These are phyloP conservation scores for Picea abies DNA, from an alignment of 83 land plant species.

Conservation along the genomic window DNA sequence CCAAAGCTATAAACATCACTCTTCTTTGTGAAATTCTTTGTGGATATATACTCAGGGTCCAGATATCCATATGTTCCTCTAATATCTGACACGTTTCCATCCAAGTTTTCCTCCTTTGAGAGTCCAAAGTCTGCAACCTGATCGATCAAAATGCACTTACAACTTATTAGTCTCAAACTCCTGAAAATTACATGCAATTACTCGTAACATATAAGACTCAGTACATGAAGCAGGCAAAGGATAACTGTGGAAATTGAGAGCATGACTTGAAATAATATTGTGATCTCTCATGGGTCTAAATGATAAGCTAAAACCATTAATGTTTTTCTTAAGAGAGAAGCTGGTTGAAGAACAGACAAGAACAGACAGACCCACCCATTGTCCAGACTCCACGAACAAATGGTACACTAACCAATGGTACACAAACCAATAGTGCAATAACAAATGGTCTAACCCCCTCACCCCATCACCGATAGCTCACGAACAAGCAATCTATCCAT, in stretches of 20 bases:
- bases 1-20: conserved; percentile 99
- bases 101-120: conserved; percentile 75
- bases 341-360: background rate
- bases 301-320: background rate
- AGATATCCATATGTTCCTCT: conserved; percentile 95
- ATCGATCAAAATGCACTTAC: background rate
- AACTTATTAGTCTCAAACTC: background rate
- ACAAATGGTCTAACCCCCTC: too few species aligned
- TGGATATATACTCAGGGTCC: conserved; percentile 91
- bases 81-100: conserved; percentile 54
- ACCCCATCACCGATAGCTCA: too few species aligned
- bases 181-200: background rate
- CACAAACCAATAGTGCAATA: too few species aligned
- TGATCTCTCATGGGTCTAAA: background rate
- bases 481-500: too few species aligned
- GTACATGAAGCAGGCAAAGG: background rate
- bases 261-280: background rate
- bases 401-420: too few species aligned
- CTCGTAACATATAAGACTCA: background rate
- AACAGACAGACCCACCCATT: background rate
- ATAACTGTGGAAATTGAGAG: background rate
- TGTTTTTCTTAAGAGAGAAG: background rate
- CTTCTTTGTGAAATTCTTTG: conserved; percentile 83
- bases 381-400: too few species aligned
- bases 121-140: conserved; percentile 99